Evolutionary conservation across 169 alveolate genomes (phyloP).

Genomic region (Eimeria falciformis): DNA sequence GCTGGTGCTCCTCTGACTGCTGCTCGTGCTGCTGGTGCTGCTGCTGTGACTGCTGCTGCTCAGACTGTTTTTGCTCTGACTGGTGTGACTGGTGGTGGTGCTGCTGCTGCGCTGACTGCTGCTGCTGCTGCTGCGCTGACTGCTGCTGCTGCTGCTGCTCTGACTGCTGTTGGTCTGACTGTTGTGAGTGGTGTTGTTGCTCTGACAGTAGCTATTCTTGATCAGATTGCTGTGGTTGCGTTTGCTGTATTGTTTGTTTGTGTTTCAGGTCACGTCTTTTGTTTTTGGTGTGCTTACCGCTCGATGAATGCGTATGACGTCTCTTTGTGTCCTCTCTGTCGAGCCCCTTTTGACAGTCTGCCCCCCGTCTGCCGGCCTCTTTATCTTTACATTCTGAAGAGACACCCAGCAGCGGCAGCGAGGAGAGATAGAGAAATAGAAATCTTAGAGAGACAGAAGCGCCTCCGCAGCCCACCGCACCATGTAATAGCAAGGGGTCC

Average conservation of each 20-base stretch:
- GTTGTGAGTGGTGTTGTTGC: too few relatives aligned
- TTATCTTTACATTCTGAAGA: slow-evolving; percentile 3
- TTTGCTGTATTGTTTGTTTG: neutral
- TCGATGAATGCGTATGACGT: slow-evolving; percentile 57
- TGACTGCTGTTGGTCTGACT: too few relatives aligned
- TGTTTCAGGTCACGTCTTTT: slow-evolving; percentile 44
- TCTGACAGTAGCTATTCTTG: too few relatives aligned
- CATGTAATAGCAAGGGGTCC: neutral
- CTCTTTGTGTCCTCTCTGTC: slow-evolving; percentile 39
- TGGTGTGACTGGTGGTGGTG: too few relatives aligned
- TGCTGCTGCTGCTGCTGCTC: neutral
- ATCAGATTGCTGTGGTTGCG: neutral
- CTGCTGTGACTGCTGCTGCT: neutral
- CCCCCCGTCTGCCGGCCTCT: slow-evolving; percentile 63
- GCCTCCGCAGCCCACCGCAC: slow-evolving; percentile 32
- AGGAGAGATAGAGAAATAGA: slow-evolving; percentile 31
- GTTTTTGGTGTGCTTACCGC: slow-evolving; percentile 53
- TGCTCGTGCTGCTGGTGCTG: neutral
- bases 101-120: neutral
- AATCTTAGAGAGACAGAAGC: neutral
- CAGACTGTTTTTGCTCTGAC: too few relatives aligned
- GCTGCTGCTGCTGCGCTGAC: neutral
- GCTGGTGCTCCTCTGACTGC: neutral
- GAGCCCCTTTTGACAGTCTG: neutral
- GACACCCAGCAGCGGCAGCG: slow-evolving; percentile 4